Conservation (phyloP, 129 eudicot genomes). For the Artemisia annua region DNA sequence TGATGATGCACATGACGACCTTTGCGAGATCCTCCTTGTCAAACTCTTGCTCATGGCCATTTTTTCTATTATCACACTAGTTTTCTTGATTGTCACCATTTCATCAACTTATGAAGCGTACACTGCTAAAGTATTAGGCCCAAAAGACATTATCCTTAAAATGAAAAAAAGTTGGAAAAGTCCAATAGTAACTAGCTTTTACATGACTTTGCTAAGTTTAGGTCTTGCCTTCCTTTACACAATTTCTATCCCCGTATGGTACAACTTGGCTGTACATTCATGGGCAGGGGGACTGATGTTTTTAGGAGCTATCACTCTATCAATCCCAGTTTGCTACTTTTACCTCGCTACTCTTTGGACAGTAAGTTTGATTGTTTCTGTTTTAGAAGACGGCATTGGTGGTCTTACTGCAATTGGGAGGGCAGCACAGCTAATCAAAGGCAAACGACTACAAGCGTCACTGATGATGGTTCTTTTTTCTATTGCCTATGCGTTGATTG, state of each 20-base stretch:
- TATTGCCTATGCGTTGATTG: conserved; percentile 5
- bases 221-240: conserved; percentile 24
- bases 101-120: conserved; percentile 37
- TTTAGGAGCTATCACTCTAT: conserved; percentile 24
- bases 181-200: conserved; percentile 30
- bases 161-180: conserved; percentile 30
- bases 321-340: conserved; percentile 27
- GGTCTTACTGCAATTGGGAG: conserved; percentile 38
- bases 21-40: conserved; percentile 22
- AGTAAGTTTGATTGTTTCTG: conserved; percentile 39
- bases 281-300: conserved; percentile 19
- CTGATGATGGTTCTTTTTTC: conserved; percentile 25
- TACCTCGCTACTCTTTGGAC: conserved; percentile 34
- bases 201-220: conserved; percentile 35
- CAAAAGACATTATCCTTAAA: conserved; percentile 24
- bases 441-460: conserved; percentile 29
- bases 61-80: conserved; percentile 18
- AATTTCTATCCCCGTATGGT: conserved; percentile 12
- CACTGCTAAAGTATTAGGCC: conserved; percentile 38
- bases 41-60: conserved; percentile 18
- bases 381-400: conserved; percentile 23
- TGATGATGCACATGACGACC: conserved; percentile 3
- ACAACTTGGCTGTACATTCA: conserved; percentile 20
- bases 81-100: conserved; percentile 31
- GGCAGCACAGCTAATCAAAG: conserved; percentile 39